A percentile compares a stretch with the other conserved stretches of the same genome.
These are phyloP conservation scores for Gossypium trilobum DNA, from an alignment of 441 rosid genomes.

Conservation along the genomic window DNA sequence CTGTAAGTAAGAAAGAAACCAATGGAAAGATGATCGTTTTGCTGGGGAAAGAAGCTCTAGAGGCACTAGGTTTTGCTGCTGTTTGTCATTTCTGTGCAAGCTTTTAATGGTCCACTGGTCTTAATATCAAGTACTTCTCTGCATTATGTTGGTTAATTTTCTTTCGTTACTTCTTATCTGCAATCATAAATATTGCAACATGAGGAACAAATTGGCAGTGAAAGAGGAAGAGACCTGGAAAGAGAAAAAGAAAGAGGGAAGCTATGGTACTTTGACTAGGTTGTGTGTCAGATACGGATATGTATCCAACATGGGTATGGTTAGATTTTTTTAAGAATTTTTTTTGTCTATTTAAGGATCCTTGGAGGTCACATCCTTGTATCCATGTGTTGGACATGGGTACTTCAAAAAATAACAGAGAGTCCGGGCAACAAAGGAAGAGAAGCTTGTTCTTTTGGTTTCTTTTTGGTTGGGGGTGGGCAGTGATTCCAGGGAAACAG, in stretches of 20 bases:
- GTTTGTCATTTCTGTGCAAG: neutral
- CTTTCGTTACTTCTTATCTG: neutral
- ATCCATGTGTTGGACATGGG: too few relatives aligned
- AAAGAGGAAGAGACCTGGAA: neutral
- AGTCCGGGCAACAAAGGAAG: too few relatives aligned
- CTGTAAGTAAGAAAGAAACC: neutral
- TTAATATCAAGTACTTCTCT: neutral
- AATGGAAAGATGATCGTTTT: neutral
- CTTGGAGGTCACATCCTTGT: too few relatives aligned
- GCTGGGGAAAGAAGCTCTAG: neutral
- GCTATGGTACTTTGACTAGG: neutral
- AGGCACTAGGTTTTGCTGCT: neutral
- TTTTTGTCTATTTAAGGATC: too few relatives aligned
- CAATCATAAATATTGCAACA: neutral
- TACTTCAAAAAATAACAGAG: too few relatives aligned
- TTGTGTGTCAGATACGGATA: too few relatives aligned
- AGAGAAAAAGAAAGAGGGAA: neutral
- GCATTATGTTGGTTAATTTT: neutral
- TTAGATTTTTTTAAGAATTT: too few relatives aligned
- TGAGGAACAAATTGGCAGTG: neutral
- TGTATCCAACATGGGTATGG: too few relatives aligned
- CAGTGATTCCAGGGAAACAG: neutral
- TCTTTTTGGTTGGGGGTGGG: neutral
- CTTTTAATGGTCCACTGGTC: neutral
- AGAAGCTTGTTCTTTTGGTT: neutral